Percentiles rank a stretch among this genome's conserved stretches.
Evolutionary conservation across 106 monocot genomes (phyloP).

Genomic region (Dendrobium officinale): DNA sequence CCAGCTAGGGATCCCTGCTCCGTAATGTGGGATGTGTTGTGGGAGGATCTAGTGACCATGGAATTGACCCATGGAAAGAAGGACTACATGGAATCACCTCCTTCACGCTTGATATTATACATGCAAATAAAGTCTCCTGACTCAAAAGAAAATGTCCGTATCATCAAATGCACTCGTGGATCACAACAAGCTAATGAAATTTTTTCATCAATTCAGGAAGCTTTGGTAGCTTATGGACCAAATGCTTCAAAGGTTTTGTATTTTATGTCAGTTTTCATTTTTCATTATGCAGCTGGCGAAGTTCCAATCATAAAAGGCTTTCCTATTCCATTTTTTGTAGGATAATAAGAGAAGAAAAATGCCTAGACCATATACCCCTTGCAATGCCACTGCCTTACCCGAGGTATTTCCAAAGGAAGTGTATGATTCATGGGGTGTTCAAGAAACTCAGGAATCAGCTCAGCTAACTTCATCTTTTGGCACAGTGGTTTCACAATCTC

Average conservation of each 20-base stretch:
- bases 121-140: constrained; percentile 42
- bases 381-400: constrained; percentile 8
- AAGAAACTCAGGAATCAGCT: constrained; percentile 26
- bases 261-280: neutral
- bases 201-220: constrained; percentile 61
- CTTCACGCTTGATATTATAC: constrained; percentile 74
- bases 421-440: constrained; percentile 26
- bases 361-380: constrained; percentile 65
- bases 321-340: constrained; percentile 15
- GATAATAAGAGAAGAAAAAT: constrained; percentile 48
- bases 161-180: constrained; percentile 56
- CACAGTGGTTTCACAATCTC: constrained; percentile 23
- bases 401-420: constrained; percentile 48
- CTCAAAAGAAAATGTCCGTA: constrained; percentile 46
- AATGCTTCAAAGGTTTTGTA: constrained; percentile 48
- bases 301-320: neutral
- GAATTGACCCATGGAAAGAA: constrained; percentile 69
- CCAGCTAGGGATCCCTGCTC: constrained; percentile 88
- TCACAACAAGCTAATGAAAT: constrained; percentile 55
- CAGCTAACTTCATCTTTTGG: constrained; percentile 33
- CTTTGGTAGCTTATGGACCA: constrained; percentile 64
- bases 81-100: constrained; percentile 49
- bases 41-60: constrained; percentile 79
- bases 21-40: constrained; percentile 78
- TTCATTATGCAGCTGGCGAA: neutral